Percentiles rank a stretch among this genome's conserved stretches.
Evolutionary conservation across 2,329 filamentous ascomycete genomes (phyloP).

Genomic region (Botrytis cinerea): DNA sequence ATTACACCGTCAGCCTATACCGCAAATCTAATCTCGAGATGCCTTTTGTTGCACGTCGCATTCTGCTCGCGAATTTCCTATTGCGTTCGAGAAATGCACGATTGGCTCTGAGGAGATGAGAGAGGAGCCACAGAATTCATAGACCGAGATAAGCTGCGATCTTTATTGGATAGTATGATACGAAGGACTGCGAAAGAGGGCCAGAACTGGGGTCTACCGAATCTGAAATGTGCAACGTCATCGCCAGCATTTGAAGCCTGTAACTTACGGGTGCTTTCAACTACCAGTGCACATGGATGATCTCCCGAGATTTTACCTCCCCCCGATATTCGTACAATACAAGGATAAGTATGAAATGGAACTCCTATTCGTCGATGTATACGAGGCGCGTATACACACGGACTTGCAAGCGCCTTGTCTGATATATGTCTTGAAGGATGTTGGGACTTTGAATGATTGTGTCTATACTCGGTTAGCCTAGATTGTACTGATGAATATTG

Average conservation of each 20-base stretch:
- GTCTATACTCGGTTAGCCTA: too few species aligned
- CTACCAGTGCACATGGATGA: background rate
- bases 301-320: background rate
- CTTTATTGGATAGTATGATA: background rate
- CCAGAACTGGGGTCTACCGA: too few species aligned
- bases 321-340: background rate
- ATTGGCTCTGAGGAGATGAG: background rate
- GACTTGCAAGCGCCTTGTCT: too few species aligned
- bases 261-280: background rate
- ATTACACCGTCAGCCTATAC: background rate
- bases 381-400: background rate
- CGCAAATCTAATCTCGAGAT: background rate
- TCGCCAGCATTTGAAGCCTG: background rate
- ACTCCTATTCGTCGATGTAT: background rate
- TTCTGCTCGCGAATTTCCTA: constrained; percentile 11
- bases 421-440: background rate
- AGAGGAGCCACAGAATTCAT: background rate
- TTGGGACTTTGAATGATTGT: background rate
- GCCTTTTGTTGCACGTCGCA: constrained; percentile 10
- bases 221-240: background rate
- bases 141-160: background rate
- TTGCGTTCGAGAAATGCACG: background rate
- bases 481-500: background rate
- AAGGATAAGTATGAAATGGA: background rate
- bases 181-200: too few species aligned